Base-by-base conservation (phyloP, 768 basidiomycete species). In the Zangia roseola region DNA sequence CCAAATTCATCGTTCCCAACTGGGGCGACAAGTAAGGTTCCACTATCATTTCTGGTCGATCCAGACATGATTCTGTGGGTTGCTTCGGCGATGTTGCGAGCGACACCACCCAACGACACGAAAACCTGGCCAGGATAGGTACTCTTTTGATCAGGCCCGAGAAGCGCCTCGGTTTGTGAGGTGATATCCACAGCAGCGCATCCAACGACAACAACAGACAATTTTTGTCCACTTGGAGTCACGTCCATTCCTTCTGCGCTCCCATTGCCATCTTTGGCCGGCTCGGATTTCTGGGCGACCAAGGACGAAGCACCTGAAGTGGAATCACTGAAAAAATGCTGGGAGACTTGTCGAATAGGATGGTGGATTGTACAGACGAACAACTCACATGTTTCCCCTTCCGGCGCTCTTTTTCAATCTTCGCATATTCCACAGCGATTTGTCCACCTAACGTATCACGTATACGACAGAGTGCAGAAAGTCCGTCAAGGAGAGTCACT, bases 61-160 rank as follows among this genome's bases (percentile, higher is more conserved):
- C 40, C 52, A 36, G 70, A 60, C 51, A 84, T 62, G 6, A 86
- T 65, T 24, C 89, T 81, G 63, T 90, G 84, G 6, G 92, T 79
- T 1, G 93, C 91, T 65, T 97, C 94, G 3, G 94, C 89, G 36
- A 99, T 82, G 64, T 99, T 99, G n/a, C 94, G 84, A 1, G 81
- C 94, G 13, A 99, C 95, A 24, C 95, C 95, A 2, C 95, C 95
- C 6, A 90, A 71, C 0, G 86, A 78, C 33, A 94, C 52, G 14
- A 74, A 71, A 21, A 98, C 81, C 12, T 64, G 72, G 10, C 97
- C 97, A 0, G 93, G 92, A 10, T 78, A 78, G 0, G 94, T 98
- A 0, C 92, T 88, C 47, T 83, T 75, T 12, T 75, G 65, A n/a
- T 71, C 64, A 28, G 75, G 56, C 30, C 48, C 43, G 14, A 65